These are phyloP conservation scores for Penicillium argentinense DNA, from an alignment of 495 filamentous ascomycete genomes.

Conservation along the genomic window DNA sequence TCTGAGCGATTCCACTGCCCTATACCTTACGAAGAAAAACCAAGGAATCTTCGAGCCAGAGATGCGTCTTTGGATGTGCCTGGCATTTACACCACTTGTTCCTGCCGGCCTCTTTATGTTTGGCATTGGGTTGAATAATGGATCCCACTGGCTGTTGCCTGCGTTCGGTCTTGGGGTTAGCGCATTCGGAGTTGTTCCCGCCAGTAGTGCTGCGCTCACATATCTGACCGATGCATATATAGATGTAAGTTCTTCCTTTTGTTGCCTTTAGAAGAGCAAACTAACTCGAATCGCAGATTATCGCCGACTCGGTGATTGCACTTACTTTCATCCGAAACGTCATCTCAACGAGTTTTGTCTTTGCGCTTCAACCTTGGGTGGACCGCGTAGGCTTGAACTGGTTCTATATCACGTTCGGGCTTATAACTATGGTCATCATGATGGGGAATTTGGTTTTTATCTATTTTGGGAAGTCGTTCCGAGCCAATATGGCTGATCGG, in stretches of 20 bases:
- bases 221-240: constrained; percentile 38
- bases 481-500: constrained; percentile 4
- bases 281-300: constrained; percentile 21
- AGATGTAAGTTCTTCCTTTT: constrained; percentile 21
- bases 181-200: constrained; percentile 25
- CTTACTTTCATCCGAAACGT: constrained; percentile 34
- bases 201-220: constrained; percentile 29
- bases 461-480: constrained; percentile 19
- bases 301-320: constrained; percentile 34
- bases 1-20: constrained; percentile 32
- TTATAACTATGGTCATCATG: constrained; percentile 15
- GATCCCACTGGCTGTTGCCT: constrained; percentile 27
- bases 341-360: constrained; percentile 31
- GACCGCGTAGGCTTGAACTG: constrained; percentile 18
- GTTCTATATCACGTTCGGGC: constrained; percentile 23
- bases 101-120: constrained; percentile 33
- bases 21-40: constrained; percentile 30
- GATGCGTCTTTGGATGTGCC: constrained; percentile 29
- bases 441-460: constrained; percentile 22
- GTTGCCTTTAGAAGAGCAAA: background rate
- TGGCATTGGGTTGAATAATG: constrained; percentile 31
- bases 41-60: constrained; percentile 39
- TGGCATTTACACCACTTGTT: constrained; percentile 24
- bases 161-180: constrained; percentile 28
- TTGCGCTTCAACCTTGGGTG: constrained; percentile 34